phyloP scores from a whole-genome alignment of 805 yeast species.

The Starmerella stellata region DNA sequence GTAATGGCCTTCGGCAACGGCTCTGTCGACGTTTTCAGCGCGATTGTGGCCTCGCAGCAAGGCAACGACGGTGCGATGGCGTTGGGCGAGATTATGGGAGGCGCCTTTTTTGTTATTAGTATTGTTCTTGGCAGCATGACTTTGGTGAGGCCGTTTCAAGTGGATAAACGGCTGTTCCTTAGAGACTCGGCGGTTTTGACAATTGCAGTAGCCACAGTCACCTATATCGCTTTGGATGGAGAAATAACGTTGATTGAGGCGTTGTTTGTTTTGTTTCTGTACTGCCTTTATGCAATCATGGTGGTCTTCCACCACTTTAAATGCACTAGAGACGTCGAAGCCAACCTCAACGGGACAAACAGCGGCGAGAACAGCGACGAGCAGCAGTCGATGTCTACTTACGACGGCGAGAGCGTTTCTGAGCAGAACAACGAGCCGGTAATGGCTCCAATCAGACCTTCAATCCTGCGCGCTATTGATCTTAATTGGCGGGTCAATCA shows the following conservation, averaged over 20 bases:
- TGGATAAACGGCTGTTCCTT: constrained; percentile 29
- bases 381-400: too few species aligned
- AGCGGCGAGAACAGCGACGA: too few species aligned
- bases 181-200: constrained; percentile 46
- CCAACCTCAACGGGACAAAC: too few species aligned
- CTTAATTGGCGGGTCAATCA: constrained; percentile 8
- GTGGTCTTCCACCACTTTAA: constrained; percentile 28
- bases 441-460: constrained; percentile 7
- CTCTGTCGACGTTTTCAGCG: constrained; percentile 72
- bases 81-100: constrained; percentile 78
- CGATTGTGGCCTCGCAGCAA: constrained; percentile 60
- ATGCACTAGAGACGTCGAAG: background rate
- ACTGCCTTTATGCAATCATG: constrained; percentile 40
- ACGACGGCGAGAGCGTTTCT: background rate
- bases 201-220: constrained; percentile 31
- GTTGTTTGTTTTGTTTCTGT: constrained; percentile 35
- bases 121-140: constrained; percentile 70
- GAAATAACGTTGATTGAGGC: constrained; percentile 40
- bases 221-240: constrained; percentile 40
- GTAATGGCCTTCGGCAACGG: constrained; percentile 83
- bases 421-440: background rate
- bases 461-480: constrained; percentile 9
- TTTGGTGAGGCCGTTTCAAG: constrained; percentile 44
- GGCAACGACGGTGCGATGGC: constrained; percentile 67
- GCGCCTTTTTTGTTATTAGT: constrained; percentile 64